These are phyloP conservation scores for Sporothrix globosa DNA, from an alignment of 2,329 filamentous ascomycete species.

Conservation along the genomic window DNA sequence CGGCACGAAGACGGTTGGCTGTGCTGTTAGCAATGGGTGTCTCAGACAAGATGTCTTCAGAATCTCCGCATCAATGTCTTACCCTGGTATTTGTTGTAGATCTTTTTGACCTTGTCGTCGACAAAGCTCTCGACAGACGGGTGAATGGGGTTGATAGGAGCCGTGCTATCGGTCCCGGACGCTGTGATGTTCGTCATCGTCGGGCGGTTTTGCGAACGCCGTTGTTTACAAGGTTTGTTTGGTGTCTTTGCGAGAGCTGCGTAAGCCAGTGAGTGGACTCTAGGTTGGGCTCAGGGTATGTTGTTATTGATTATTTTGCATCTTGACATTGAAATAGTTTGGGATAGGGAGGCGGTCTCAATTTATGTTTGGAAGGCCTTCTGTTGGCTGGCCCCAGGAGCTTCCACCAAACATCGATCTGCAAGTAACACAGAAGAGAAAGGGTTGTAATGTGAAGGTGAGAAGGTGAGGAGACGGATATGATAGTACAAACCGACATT, in stretches of 20 bases:
- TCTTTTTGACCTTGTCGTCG: slow-evolving; percentile 29
- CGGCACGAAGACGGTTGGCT: slow-evolving; percentile 32
- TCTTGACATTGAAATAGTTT: not conserved
- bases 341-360: not conserved
- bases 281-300: not conserved
- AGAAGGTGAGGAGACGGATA: not conserved
- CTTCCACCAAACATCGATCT: not conserved
- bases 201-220: not conserved
- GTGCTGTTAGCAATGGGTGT: not conserved
- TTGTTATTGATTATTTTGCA: not conserved
- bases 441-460: not conserved
- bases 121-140: slow-evolving; percentile 30
- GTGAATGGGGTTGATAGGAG: slow-evolving; percentile 30
- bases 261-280: too few relatives aligned
- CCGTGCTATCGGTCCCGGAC: not conserved
- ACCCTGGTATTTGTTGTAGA: slow-evolving; percentile 35
- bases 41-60: too few relatives aligned
- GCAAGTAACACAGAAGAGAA: not conserved
- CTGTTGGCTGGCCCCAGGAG: not conserved
- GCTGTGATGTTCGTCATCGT: not conserved
- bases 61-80: not conserved
- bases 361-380: not conserved
- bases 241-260: too few relatives aligned
- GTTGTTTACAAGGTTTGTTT: too few relatives aligned
- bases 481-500: too few relatives aligned